Evolutionary conservation across 1,284 basidiomycete species (phyloP), one percentile per base, ranked within the genome.

Genomic region (Sparassis latifolia): DNA sequence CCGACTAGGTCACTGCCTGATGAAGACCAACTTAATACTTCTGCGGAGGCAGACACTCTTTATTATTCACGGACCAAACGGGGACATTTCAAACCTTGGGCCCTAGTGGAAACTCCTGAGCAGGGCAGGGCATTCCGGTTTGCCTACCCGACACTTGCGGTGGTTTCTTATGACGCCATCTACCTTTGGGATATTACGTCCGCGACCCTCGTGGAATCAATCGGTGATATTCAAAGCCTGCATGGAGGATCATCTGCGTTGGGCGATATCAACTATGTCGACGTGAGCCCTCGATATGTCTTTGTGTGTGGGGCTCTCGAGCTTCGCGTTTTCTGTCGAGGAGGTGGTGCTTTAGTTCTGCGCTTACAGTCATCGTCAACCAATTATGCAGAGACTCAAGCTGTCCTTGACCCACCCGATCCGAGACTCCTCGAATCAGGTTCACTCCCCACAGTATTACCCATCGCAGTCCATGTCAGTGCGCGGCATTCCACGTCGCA

Each of bases 171-270:
- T 0, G 62, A 69, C 10, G 64, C 65, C 32, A 78, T 76, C 0
- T 86, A 75, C 55, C 52, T 88, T 4, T 87, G 76, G 72, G 77
- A 89, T 57, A 68, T 88, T 20, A 70, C 73, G 3, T 74, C 75
- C 0, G 76, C 72, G 1, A 58, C 59, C 33, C 58, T 80, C 4
- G 58, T 75, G 2, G 71, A 79, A 51, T 73, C 70, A 4, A 68
- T 89, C 39, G 57, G 65, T 7, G 65, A 71, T 42, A 70, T 73
- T 9, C 74, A 78, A 52, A 61, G 51, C 40, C 43, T 51, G 2
- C 48, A 54, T 37, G 35, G 35, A 7, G 35, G 35, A 7, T 7
- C 6, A 6, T 7, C 7, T 37, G 12, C 35, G 6, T 12, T 37
- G 7, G 35, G 35, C 7, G 12, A 7, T 37, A 37, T 37, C 35